Evolutionary conservation across 345 rosid species (phyloP).

Genomic region (Citrus hindsii): DNA sequence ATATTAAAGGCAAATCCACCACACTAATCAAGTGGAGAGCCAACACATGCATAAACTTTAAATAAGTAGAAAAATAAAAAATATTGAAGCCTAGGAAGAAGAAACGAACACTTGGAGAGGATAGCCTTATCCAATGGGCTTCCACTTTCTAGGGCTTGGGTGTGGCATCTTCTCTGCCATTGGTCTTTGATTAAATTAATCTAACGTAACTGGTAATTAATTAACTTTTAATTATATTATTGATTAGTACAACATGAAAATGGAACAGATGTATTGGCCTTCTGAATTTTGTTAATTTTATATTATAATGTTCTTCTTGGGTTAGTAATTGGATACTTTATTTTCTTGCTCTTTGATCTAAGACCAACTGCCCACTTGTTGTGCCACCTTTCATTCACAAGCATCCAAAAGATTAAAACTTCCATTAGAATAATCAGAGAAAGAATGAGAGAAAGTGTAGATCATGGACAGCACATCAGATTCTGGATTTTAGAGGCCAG

Average conservation of each 20-base stretch:
- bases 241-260: slow-evolving; percentile 17
- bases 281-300: not conserved
- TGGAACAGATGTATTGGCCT: slow-evolving; percentile 20
- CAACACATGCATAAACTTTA: slow-evolving; percentile 27
- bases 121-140: slow-evolving; percentile 37
- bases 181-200: slow-evolving; percentile 28
- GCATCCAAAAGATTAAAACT: not conserved
- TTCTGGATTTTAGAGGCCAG: not conserved
- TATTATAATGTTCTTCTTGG: not conserved
- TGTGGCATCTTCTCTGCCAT: slow-evolving; percentile 29
- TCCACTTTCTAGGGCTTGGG: slow-evolving; percentile 39
- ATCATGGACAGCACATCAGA: slow-evolving; percentile 2
- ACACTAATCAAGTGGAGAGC: slow-evolving; percentile 48
- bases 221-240: not conserved
- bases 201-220: not conserved
- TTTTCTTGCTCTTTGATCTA: slow-evolving; percentile 13
- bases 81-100: not conserved
- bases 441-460: not conserved
- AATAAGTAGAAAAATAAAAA: not conserved
- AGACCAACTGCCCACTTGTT: slow-evolving; percentile 15
- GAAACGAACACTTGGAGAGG: slow-evolving; percentile 6
- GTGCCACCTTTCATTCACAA: slow-evolving; percentile 3
- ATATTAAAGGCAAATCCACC: slow-evolving; percentile 26
- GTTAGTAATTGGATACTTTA: slow-evolving; percentile 7
- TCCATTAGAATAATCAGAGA: not conserved